phyloP scores from a whole-genome alignment of 208 protist species.

The Naegleria lovaniensis region DNA sequence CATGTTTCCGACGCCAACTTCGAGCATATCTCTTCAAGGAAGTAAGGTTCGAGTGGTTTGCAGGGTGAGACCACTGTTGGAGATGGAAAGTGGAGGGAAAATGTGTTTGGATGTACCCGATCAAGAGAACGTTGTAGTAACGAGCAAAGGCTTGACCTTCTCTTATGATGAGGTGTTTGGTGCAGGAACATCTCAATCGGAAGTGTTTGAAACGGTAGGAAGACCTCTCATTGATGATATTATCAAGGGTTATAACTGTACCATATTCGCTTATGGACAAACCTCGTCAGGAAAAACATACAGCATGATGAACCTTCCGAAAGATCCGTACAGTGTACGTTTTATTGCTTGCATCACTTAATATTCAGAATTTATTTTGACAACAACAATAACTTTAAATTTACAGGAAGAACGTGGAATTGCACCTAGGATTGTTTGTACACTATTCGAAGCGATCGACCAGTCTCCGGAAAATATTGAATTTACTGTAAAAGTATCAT shows the following conservation, averaged over 20 bases:
- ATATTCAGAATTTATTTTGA: too few species aligned
- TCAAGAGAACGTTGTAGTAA: neutral
- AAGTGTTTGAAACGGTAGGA: conserved; percentile 68
- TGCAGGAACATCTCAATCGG: conserved; percentile 59
- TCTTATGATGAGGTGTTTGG: conserved; percentile 51
- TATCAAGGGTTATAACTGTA: conserved; percentile 12
- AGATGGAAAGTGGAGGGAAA: neutral
- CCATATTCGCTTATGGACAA: conserved; percentile 23
- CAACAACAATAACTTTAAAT: too few species aligned
- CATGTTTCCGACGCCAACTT: neutral
- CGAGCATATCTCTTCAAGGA: neutral
- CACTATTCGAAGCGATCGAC: conserved; percentile 75
- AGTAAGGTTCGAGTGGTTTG: neutral
- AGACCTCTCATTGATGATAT: conserved; percentile 68
- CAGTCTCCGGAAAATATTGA: conserved; percentile 58
- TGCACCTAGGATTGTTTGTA: conserved; percentile 73
- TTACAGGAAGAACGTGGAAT: conserved; percentile 23
- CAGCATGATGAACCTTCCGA: conserved; percentile 51
- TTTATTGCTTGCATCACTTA: conserved; percentile 63
- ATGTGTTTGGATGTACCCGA: neutral
- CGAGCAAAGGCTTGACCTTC: conserved; percentile 36
- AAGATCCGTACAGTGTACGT: conserved; percentile 18
- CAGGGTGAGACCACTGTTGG: neutral
- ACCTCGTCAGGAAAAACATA: conserved; percentile 41
- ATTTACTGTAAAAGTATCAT: conserved; percentile 85